These are phyloP conservation scores for Galerina sulciceps DNA, from an alignment of 768 basidiomycete species.

Conservation along the genomic window DNA sequence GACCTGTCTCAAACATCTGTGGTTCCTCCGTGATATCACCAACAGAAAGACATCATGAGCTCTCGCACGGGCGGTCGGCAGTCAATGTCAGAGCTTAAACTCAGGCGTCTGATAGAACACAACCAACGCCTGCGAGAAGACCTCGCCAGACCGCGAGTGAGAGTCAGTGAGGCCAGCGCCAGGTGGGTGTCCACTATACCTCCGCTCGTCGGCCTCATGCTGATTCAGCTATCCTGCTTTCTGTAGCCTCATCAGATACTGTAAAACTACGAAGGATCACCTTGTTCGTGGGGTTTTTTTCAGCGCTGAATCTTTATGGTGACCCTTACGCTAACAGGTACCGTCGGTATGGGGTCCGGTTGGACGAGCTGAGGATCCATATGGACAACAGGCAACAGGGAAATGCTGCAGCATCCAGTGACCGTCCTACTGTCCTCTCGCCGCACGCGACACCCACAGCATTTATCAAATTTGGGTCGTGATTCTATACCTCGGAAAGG, in stretches of 20 bases:
- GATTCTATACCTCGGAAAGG: slow-evolving; percentile 22
- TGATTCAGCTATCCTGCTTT: slow-evolving; percentile 8
- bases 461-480: neutral
- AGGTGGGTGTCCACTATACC: slow-evolving; percentile 56
- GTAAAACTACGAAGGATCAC: slow-evolving; percentile 92
- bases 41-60: too few relatives aligned
- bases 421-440: slow-evolving; percentile 3
- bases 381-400: slow-evolving; percentile 66
- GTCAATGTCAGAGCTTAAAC: slow-evolving; percentile 97
- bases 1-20: too few relatives aligned
- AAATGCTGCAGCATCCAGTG: slow-evolving; percentile 70
- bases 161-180: slow-evolving; percentile 90
- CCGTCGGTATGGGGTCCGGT: slow-evolving; percentile 98
- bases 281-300: slow-evolving; percentile 34
- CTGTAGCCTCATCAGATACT: slow-evolving; percentile 87
- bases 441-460: neutral
- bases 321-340: slow-evolving; percentile 51
- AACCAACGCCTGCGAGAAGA: slow-evolving; percentile 92
- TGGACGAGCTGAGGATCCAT: slow-evolving; percentile 92
- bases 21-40: too few relatives aligned
- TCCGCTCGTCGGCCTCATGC: slow-evolving; percentile 9
- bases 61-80: too few relatives aligned
- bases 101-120: slow-evolving; percentile 91
- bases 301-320: neutral
- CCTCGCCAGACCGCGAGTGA: slow-evolving; percentile 83